Base-by-base conservation (phyloP, 1,284 basidiomycete genomes). In the Heimioporus punctisporus region DNA sequence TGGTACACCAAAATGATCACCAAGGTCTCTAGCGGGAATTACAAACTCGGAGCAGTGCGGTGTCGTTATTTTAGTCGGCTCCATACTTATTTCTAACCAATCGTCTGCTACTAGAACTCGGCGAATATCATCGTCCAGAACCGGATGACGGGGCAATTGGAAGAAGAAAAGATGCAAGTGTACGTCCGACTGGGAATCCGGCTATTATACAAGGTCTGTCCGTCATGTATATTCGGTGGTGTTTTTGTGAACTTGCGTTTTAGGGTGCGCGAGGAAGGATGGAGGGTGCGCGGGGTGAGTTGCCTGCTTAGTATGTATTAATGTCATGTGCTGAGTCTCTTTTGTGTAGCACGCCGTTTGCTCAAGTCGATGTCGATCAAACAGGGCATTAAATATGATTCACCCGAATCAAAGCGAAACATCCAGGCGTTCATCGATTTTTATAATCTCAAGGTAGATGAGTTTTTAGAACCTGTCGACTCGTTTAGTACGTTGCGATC, bases 131-230 rank as follows among this genome's bases (percentile, higher is more conserved):
- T 98, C 56, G 94, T 97, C 1, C 95, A 97, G 74, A 94, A 97
- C 69, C 80, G 95, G 15, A 71, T 85, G 64, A 96, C 93, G 2
- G 97, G 97, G 0, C 92, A 95, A 70, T 71, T 98, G 55, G 90
- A 97, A 65, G 97, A 99, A 73, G 97, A 99, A 74, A 98, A 98
- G 79, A 97, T 97, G 90, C 90, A 95, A 68, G 92, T 95, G 5
- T 98, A 98, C 68, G 95, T 99, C 0, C 78, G 96, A 39, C 74
- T 98, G 21, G 96, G 96, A 12, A 98, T 98, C 64, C 80, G 97
- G 19, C 71, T 98, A 53, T 72, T 98, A 54, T 98, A 98, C 81
- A 96, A 97, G 79, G 86, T 82, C 12, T 24, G 69, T 65, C 27
- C 14, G 26, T 4, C 46, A 25, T 44, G 30, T 41, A 44, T 44